A percentile compares a stretch with the other conserved stretches of the same genome.
Conservation (phyloP, 164 flowering plant genomes). For the Vitis labrusca region DNA sequence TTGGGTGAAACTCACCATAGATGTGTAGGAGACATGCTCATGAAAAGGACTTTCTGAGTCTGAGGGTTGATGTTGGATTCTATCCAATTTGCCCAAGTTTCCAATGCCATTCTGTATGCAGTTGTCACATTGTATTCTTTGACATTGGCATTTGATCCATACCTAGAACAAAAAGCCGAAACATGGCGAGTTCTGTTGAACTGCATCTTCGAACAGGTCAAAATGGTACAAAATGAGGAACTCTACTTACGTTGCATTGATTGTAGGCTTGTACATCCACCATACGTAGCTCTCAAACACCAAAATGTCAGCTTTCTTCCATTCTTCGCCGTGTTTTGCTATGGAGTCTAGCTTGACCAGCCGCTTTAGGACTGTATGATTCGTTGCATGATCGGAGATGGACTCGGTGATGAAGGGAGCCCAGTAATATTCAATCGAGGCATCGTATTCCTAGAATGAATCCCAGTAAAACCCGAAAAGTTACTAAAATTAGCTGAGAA, state of each 20-base stretch:
- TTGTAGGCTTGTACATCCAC: constrained; percentile 90
- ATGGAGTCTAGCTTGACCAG: constrained; percentile 81
- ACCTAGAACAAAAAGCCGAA: constrained; percentile 29
- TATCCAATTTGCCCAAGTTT: constrained; percentile 88
- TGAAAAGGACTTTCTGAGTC: constrained; percentile 72
- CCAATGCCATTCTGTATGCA: constrained; percentile 74
- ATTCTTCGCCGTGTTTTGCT: constrained; percentile 65
- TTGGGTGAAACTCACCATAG: constrained; percentile 59
- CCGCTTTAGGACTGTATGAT: constrained; percentile 70
- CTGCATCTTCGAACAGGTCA: not conserved
- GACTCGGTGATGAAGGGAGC: constrained; percentile 95
- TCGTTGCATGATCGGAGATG: constrained; percentile 85
- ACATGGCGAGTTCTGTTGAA: not conserved
- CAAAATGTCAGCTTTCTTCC: constrained; percentile 74
- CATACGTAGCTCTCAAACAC: constrained; percentile 92
- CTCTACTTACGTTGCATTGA: constrained; percentile 76
- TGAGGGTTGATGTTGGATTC: constrained; percentile 59
- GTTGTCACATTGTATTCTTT: constrained; percentile 70
- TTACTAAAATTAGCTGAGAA: too few species aligned
- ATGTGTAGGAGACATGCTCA: constrained; percentile 91
- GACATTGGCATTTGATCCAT: constrained; percentile 41
- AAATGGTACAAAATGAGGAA: not conserved
- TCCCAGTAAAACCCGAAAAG: not conserved
- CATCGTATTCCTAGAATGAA: constrained; percentile 64
- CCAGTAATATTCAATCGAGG: constrained; percentile 82